Evolutionary conservation across 1,284 basidiomycete species (phyloP).

Genomic region (Cryptococcus depauperatus): DNA sequence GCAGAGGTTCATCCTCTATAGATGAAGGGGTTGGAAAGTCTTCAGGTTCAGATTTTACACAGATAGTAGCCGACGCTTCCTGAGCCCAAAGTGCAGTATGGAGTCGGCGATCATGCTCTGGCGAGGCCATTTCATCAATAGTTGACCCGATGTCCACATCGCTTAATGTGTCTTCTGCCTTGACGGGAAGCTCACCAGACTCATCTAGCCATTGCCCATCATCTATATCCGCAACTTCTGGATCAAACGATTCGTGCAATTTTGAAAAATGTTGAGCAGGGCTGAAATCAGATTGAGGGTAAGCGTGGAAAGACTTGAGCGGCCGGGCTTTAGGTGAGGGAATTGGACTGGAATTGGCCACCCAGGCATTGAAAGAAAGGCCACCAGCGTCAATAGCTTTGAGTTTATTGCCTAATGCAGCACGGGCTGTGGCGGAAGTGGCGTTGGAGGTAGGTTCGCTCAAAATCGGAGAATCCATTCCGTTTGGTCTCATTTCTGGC

Average conservation of each 20-base stretch:
- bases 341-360: conserved; percentile 26
- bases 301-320: conserved; percentile 8
- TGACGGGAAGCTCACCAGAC: conserved; percentile 34
- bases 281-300: conserved; percentile 18
- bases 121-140: conserved; percentile 30
- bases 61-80: conserved; percentile 26
- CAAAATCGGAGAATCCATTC: conserved; percentile 23
- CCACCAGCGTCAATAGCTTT: conserved; percentile 23
- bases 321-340: conserved; percentile 26
- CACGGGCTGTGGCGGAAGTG: conserved; percentile 15
- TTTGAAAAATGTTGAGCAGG: conserved; percentile 31
- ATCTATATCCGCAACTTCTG: conserved; percentile 30
- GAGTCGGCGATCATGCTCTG: conserved; percentile 33
- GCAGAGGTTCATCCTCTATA: conserved; percentile 19
- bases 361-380: conserved; percentile 28
- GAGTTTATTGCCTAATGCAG: conserved; percentile 19
- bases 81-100: conserved; percentile 39
- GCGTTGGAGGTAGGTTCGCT: conserved; percentile 14
- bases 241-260: conserved; percentile 22
- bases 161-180: conserved; percentile 34
- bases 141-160: conserved; percentile 31
- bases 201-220: conserved; percentile 33
- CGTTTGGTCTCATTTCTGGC: conserved; percentile 22
- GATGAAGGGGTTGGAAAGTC: conserved; percentile 38
- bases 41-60: conserved; percentile 34